Conservation (phyloP, 2,329 filamentous ascomycete genomes). For the Clarireedia sp. region DNA sequence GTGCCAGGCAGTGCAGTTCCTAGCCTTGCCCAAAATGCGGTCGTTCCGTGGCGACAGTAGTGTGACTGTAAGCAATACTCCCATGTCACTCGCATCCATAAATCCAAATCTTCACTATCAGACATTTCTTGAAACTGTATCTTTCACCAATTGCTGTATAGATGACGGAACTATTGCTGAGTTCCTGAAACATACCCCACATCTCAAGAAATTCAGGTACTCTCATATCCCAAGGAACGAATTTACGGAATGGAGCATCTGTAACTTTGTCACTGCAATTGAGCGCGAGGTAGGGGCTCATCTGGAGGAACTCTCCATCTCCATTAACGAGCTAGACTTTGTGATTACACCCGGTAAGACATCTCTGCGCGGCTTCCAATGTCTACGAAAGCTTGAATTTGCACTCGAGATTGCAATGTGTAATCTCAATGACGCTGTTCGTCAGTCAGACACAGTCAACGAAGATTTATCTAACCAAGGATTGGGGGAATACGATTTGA, state of each 20-base stretch:
- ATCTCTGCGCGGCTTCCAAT: conserved; percentile 9
- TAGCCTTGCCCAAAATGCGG: not conserved
- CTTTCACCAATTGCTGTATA: not conserved
- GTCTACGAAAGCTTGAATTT: conserved; percentile 10
- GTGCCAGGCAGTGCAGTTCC: not conserved
- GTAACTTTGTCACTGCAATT: not conserved
- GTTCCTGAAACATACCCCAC: not conserved
- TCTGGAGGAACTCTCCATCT: not conserved
- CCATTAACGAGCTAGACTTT: not conserved
- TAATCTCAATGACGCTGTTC: conserved; percentile 4
- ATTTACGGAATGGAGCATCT: not conserved
- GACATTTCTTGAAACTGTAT: not conserved
- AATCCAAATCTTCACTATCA: not conserved
- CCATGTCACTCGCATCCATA: not conserved
- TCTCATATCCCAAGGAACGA: not conserved
- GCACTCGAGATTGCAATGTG: conserved; percentile 12
- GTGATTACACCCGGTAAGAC: conserved; percentile 4
- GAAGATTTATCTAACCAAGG: not conserved
- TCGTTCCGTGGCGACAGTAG: not conserved
- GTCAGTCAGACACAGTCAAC: not conserved
- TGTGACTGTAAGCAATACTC: not conserved
- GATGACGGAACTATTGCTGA: not conserved
- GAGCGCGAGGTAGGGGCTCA: not conserved
- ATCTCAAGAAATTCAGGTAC: not conserved
- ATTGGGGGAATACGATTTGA: not conserved